Conservation (phyloP, 768 basidiomycete genomes). For the Tulasnella sp. region DNA sequence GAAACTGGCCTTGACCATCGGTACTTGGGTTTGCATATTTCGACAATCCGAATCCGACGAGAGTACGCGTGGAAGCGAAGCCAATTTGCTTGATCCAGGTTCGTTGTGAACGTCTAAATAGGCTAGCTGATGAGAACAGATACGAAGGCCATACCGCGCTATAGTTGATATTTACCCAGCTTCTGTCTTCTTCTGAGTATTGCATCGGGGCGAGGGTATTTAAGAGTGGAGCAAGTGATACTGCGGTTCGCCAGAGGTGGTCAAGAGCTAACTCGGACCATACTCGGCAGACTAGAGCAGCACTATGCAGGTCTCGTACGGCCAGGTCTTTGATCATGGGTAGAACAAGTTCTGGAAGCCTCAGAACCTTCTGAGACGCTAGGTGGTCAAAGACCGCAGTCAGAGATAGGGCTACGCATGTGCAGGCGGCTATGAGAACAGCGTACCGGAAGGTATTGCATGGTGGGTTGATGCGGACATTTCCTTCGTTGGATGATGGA, state of each 20-base stretch:
- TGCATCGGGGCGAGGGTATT: not conserved
- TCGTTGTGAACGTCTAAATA: not conserved
- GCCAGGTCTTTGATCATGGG: not conserved
- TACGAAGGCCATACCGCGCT: not conserved
- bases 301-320: not conserved
- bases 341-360: not conserved
- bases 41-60: not conserved
- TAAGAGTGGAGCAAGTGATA: not conserved
- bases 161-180: not conserved
- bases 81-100: not conserved
- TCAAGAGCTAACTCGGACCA: not conserved
- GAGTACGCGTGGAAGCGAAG: not conserved
- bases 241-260: not conserved
- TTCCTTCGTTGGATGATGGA: not conserved
- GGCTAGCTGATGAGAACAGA: not conserved
- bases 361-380: not conserved
- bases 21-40: not conserved
- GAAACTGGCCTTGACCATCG: not conserved
- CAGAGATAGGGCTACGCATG: not conserved
- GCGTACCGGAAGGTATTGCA: not conserved
- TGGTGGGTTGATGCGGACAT: not conserved
- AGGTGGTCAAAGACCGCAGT: not conserved
- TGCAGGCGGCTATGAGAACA: no score
- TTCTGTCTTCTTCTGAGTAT: not conserved
- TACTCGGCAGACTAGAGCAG: not conserved